Conservation (phyloP, 2,329 filamentous ascomycete genomes). For the Phaeosphaeriaceae sp. region DNA sequence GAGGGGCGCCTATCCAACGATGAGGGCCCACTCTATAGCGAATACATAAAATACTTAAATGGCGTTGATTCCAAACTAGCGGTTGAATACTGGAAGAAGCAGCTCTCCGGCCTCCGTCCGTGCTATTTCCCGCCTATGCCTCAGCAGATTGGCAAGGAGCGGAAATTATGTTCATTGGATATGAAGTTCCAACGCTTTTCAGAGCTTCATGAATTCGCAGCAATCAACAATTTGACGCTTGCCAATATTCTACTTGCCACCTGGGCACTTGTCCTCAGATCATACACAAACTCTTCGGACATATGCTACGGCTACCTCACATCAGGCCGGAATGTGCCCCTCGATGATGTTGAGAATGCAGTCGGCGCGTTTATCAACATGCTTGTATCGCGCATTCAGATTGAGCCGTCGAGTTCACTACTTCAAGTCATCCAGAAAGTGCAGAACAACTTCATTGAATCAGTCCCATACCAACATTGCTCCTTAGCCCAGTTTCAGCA, state of each 20-base stretch:
- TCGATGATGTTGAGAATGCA: constrained; percentile 54
- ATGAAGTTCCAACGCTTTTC: constrained; percentile 38
- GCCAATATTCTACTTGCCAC: constrained; percentile 41
- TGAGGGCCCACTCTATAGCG: constrained; percentile 42
- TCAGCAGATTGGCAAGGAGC: constrained; percentile 28
- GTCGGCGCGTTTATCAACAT: constrained; percentile 57
- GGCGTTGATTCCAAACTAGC: constrained; percentile 25
- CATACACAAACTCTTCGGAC: constrained; percentile 38
- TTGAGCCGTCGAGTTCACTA: constrained; percentile 23
- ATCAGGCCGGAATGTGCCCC: constrained; percentile 51
- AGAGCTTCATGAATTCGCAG: constrained; percentile 38
- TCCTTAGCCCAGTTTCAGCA: constrained; percentile 56
- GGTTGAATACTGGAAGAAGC: constrained; percentile 40
- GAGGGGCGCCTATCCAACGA: constrained; percentile 29
- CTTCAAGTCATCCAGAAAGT: constrained; percentile 33
- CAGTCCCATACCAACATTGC: constrained; percentile 41
- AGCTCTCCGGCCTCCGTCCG: constrained; percentile 37
- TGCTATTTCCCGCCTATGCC: constrained; percentile 41
- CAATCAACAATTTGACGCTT: constrained; percentile 35
- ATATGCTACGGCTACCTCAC: constrained; percentile 48
- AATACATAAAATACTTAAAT: constrained; percentile 44
- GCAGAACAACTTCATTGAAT: constrained; percentile 40
- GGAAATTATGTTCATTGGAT: constrained; percentile 34
- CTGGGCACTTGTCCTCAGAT: constrained; percentile 41
- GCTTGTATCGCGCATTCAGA: constrained; percentile 33